A percentile compares a stretch with the other conserved stretches of the same genome.
Evolutionary conservation across 2,329 filamentous ascomycete genomes (phyloP).

Genomic region (Knoxdaviesia proteae): DNA sequence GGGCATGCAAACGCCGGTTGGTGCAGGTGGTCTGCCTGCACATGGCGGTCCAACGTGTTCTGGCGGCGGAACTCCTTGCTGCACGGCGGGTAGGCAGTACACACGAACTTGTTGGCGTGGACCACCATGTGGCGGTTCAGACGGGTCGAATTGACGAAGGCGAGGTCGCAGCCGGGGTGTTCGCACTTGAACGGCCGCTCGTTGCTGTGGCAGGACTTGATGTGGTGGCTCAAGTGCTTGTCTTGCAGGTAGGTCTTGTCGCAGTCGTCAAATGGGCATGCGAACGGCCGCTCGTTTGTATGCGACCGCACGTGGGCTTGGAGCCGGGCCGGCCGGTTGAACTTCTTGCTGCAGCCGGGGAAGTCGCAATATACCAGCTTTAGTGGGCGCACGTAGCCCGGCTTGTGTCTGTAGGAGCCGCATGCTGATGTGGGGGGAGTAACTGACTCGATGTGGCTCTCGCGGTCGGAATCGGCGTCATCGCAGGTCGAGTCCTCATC

Average conservation of each 20-base stretch:
- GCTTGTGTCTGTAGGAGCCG: not conserved
- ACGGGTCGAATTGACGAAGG: conserved; percentile 60
- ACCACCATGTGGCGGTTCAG: conserved; percentile 59
- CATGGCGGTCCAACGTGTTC: conserved; percentile 65
- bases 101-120: conserved; percentile 59
- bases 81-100: conserved; percentile 49
- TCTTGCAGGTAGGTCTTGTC: conserved; percentile 70
- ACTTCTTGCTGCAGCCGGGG: conserved; percentile 57
- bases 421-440: not conserved
- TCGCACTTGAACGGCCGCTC: conserved; percentile 51
- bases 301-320: conserved; percentile 68
- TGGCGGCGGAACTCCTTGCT: conserved; percentile 69
- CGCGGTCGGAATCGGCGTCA: too few species aligned
- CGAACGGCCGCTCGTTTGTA: conserved; percentile 63
- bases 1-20: conserved; percentile 52
- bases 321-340: conserved; percentile 69
- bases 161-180: conserved; percentile 55
- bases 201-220: conserved; percentile 60
- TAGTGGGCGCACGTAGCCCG: too few species aligned
- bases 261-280: conserved; percentile 49
- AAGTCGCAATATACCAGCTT: conserved; percentile 63
- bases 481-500: too few species aligned
- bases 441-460: too few species aligned
- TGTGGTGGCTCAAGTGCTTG: conserved; percentile 69
- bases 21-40: conserved; percentile 54